A percentile compares a stretch with the other conserved stretches of the same genome.
phyloP scores from a whole-genome alignment of 73 alveolate genomes.

The Uronychia setigera region DNA sequence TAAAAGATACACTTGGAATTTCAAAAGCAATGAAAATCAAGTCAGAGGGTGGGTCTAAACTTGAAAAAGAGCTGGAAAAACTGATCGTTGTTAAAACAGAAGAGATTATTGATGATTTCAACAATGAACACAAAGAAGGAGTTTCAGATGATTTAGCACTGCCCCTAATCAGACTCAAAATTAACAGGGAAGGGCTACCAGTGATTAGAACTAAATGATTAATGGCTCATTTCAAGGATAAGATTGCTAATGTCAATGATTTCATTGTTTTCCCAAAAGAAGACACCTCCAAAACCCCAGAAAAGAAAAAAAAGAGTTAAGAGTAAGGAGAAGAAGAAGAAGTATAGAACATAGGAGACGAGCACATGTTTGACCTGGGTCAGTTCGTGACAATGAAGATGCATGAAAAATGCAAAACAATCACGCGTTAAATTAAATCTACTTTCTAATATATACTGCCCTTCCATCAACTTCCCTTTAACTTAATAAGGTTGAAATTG shows the following conservation, averaged over 20 bases:
- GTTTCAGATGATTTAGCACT: slow-evolving; percentile 20
- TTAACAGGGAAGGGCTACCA: slow-evolving; percentile 79
- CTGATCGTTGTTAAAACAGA: slow-evolving; percentile 41
- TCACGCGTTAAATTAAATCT: too few relatives aligned
- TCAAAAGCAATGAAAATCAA: slow-evolving; percentile 61
- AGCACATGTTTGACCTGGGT: neutral
- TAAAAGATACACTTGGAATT: slow-evolving; percentile 60
- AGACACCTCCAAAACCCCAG: neutral
- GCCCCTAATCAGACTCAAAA: slow-evolving; percentile 82
- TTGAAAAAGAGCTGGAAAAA: neutral
- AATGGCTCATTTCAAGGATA: slow-evolving; percentile 49
- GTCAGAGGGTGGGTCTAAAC: slow-evolving; percentile 35
- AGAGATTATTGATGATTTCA: slow-evolving; percentile 50
- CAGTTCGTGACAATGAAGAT: neutral
- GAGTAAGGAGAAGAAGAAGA: neutral
- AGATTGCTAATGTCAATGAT: slow-evolving; percentile 81
- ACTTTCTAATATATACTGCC: too few relatives aligned
- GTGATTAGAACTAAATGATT: slow-evolving; percentile 67
- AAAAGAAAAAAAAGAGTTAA: neutral
- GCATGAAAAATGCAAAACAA: too few relatives aligned
- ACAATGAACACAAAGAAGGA: slow-evolving; percentile 2
- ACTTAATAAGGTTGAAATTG: too few relatives aligned
- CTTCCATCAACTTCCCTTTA: too few relatives aligned
- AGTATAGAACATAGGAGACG: neutral
- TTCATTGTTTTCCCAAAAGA: slow-evolving; percentile 78